Evolutionary conservation across 1,139 yeast genomes (phyloP), one percentile per base, ranked within the genome.

Genomic region (Cylindricascospora bacillispora): DNA sequence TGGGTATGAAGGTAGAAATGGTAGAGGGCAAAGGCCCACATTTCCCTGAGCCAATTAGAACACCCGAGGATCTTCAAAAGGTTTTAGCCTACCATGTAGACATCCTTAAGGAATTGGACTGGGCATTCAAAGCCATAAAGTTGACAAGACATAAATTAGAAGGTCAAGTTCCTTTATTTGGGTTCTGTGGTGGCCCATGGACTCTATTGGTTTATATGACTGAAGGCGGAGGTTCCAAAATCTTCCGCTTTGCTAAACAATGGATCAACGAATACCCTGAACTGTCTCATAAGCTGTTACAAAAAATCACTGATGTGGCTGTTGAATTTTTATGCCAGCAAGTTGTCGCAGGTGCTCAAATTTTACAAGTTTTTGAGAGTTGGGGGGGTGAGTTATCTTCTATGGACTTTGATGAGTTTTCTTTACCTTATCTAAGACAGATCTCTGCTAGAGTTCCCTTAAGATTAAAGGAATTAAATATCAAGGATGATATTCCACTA

Each of bases 311-410:
- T 13, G 92, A 83, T 40, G 85, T 83, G 24, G 93, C 95, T 36
- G 63, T 86, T 24, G 97, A 89, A 52, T 92, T 86, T 48, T 67
- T 89, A 50, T 93, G 94, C 3, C 82, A 79, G 46, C 98, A 89
- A 57, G 95, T 89, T 29, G 75, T 77, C 42, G 98, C 98, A 2
- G 98, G 98, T 40, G 97, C 97, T 17, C 98, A 89, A 60, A 85
- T 89, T 76, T 65, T 89, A 38, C 98, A 89, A 57, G 83, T 89
- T 19, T 89, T 89, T 52, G 98, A 89, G 52, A 81, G 95, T 15
- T 86, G 95, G 95, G 98, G 95, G 29, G 94, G 97, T 34, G 97
- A 89, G 57, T 66, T 89, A 38, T 92, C 94, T 1, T 93, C 95
- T 11, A 63, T 63, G 32, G 98, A 89, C 49, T 89, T 89, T 55